These are phyloP conservation scores for Bryoerythrophyllum caledonicum DNA, from an alignment of 225 moss, liverwort and hornwort genomes.

Conservation along the genomic window DNA sequence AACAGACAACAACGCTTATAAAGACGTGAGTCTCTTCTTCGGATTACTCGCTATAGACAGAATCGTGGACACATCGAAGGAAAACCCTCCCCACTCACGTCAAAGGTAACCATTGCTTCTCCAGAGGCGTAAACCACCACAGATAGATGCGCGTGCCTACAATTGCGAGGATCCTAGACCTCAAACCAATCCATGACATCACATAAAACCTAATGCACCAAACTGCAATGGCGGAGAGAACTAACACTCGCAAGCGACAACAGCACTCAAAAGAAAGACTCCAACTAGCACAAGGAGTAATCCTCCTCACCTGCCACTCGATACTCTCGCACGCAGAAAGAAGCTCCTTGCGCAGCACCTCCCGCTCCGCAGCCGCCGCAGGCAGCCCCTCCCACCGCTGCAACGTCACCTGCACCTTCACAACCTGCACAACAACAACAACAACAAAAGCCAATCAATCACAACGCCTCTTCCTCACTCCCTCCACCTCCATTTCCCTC, in stretches of 20 bases:
- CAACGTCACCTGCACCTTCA: constrained; percentile 52
- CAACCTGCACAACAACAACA: constrained; percentile 29
- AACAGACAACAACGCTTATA: neutral
- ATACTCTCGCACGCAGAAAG: constrained; percentile 70
- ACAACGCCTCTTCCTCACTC: neutral
- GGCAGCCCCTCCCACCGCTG: constrained; percentile 70
- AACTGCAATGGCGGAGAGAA: neutral
- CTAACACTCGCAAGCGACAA: neutral
- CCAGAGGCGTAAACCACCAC: neutral
- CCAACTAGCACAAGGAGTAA: neutral
- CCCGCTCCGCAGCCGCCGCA: constrained; percentile 56
- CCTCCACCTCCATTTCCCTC: neutral
- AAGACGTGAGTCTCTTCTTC: neutral
- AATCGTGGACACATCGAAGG: neutral
- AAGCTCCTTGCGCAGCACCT: constrained; percentile 62
- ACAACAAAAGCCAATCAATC: neutral
- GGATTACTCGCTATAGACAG: neutral
- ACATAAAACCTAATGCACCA: constrained; percentile 6
- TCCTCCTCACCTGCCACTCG: constrained; percentile 69
- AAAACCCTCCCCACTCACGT: neutral
- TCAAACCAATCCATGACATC: neutral
- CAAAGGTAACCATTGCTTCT: neutral
- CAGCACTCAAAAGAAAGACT: neutral
- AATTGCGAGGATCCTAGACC: neutral
- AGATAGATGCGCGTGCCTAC: neutral